Evolutionary conservation across 2,329 filamentous ascomycete genomes (phyloP).

Genomic region (Colletotrichum euphorbiae): DNA sequence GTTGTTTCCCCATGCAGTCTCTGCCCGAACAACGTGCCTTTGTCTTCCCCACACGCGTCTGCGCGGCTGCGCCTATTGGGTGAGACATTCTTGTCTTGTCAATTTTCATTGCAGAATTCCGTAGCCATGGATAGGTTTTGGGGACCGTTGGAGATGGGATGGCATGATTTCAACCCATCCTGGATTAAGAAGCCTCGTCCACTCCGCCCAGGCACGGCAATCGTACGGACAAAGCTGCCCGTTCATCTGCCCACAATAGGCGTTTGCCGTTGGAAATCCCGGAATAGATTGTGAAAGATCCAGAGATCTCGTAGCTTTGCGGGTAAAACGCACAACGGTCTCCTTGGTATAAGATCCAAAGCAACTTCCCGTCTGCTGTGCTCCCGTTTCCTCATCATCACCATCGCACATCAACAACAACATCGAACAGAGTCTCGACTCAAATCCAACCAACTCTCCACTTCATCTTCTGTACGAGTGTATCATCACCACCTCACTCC

Average conservation of each 20-base stretch:
- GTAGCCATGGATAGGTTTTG: constrained; percentile 9
- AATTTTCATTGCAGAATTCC: constrained; percentile 27
- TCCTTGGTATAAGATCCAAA: constrained; percentile 39
- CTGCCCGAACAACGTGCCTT: constrained; percentile 5
- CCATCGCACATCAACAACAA: constrained; percentile 32
- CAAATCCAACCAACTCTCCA: constrained; percentile 32
- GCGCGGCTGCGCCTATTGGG: constrained; percentile 38
- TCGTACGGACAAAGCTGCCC: constrained; percentile 38
- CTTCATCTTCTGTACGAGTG: constrained; percentile 27
- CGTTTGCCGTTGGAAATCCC: constrained; percentile 34
- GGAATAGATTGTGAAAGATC: constrained; percentile 25
- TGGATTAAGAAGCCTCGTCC: constrained; percentile 30
- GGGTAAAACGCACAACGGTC: neutral
- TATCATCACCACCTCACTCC: constrained; percentile 28
- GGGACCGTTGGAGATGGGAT: constrained; percentile 35
- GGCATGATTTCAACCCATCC: constrained; percentile 34
- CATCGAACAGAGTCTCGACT: constrained; percentile 35
- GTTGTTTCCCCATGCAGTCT: neutral
- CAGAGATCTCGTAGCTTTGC: constrained; percentile 28
- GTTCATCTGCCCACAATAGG: constrained; percentile 41
- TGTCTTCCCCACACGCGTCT: constrained; percentile 1
- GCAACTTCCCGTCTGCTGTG: constrained; percentile 35
- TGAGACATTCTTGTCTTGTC: constrained; percentile 20
- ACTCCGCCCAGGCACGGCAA: constrained; percentile 37
- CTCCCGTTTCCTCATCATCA: constrained; percentile 34